phyloP scores from a whole-genome alignment of 1,284 basidiomycete genomes.

The Trametes versicolor region DNA sequence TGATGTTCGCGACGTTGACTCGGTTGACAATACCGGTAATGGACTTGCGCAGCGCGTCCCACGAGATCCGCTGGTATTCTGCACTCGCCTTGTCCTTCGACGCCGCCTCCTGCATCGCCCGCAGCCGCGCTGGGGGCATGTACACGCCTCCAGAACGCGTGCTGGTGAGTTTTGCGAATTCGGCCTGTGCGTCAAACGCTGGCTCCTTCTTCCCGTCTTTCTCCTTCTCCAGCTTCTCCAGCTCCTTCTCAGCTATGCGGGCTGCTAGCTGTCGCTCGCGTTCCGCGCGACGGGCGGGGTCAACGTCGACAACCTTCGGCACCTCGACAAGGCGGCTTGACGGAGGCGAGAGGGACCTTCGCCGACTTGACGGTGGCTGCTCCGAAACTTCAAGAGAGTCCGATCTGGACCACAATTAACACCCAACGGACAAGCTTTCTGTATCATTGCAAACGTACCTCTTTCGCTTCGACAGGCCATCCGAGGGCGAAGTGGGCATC shows the following conservation, averaged over 20 bases:
- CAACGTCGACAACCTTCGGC: conserved; percentile 76
- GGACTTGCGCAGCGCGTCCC: conserved; percentile 98
- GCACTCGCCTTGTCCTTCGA: conserved; percentile 85
- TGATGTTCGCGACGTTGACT: conserved; percentile 96
- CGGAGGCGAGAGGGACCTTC: conserved; percentile 70
- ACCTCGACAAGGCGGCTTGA: conserved; percentile 51
- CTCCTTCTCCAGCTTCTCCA: conserved; percentile 65
- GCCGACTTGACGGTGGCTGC: conserved; percentile 68
- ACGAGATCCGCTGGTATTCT: conserved; percentile 97
- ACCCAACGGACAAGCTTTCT: background rate
- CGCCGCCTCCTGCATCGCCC: conserved; percentile 92
- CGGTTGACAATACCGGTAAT: conserved; percentile 99
- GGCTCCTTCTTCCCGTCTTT: conserved; percentile 54
- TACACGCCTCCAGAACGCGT: conserved; percentile 95
- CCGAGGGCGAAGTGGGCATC: conserved; percentile 47
- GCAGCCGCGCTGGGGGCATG: conserved; percentile 92
- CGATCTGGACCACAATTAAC: conserved; percentile 47
- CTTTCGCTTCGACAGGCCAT: conserved; percentile 62
- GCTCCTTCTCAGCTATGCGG: conserved; percentile 76
- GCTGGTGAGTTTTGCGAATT: conserved; percentile 83
- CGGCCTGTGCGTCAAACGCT: conserved; percentile 73
- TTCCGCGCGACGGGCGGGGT: conserved; percentile 79
- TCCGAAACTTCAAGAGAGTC: conserved; percentile 56
- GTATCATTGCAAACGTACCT: conserved; percentile 50
- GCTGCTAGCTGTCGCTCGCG: conserved; percentile 83